These are phyloP conservation scores for Davidsoniella virescens DNA, from an alignment of 2,329 filamentous ascomycete species.

Conservation along the genomic window DNA sequence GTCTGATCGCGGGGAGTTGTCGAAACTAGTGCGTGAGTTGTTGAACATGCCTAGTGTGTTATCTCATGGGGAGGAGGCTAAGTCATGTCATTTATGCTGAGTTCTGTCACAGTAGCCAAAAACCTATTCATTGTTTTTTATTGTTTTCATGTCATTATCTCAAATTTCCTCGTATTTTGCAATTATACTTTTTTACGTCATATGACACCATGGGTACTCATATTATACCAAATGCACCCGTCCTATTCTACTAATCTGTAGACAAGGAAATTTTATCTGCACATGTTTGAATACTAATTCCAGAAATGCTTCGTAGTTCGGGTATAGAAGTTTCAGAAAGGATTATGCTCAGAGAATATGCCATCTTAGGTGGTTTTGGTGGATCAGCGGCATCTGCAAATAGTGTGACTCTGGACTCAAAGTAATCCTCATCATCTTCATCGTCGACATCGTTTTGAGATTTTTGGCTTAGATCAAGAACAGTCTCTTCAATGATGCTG, in stretches of 20 bases:
- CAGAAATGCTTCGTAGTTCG: conserved; percentile 34
- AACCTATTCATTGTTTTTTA: not conserved
- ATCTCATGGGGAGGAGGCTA: no score
- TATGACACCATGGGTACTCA: not conserved
- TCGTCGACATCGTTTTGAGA: conserved; percentile 14
- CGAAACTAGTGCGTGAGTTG: no score
- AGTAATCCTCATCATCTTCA: conserved; percentile 25
- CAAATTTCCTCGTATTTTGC: not conserved
- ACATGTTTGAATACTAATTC: conserved; percentile 32
- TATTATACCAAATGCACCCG: not conserved
- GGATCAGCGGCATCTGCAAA: conserved; percentile 38
- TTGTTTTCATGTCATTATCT: not conserved
- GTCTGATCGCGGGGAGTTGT: no score
- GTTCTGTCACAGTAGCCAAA: no score
- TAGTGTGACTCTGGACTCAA: conserved; percentile 41
- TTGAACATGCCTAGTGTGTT: no score
- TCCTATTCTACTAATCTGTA: not conserved
- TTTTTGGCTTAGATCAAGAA: not conserved
- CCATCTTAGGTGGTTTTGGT: conserved; percentile 26
- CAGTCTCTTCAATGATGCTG: not conserved
- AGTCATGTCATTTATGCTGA: no score
- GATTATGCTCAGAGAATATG: conserved; percentile 44
- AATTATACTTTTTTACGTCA: not conserved
- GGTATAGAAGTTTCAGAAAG: conserved; percentile 37
- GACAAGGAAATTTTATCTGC: conserved; percentile 14